phyloP scores from a whole-genome alignment of 139 green algal genomes.

The Ettlia oleoabundans region DNA sequence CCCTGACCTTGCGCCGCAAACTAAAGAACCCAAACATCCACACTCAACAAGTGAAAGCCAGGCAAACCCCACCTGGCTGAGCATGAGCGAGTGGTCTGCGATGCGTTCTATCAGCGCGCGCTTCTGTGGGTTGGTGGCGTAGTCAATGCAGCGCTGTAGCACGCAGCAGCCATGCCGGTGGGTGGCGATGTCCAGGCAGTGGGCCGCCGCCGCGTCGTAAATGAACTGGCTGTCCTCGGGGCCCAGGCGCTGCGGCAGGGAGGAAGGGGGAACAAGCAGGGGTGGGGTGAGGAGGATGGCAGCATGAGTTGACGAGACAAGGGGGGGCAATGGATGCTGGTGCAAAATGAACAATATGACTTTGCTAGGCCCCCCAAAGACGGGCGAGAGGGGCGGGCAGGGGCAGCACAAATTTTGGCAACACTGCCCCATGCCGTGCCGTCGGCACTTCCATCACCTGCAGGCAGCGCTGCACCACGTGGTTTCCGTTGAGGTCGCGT shows the following conservation, averaged over 20 bases:
- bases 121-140: constrained; percentile 85
- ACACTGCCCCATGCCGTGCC: neutral
- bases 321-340: too few species aligned
- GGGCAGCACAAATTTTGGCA: too few species aligned
- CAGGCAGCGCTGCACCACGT: constrained; percentile 98
- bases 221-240: constrained; percentile 87
- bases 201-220: constrained; percentile 83
- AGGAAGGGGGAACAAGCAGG: too few species aligned
- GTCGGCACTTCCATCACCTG: constrained; percentile 50
- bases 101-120: constrained; percentile 84
- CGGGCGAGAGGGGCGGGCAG: too few species aligned
- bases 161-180: constrained; percentile 99
- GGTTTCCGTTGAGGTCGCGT: constrained; percentile 98
- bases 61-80: constrained; percentile 75
- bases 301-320: too few species aligned
- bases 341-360: too few species aligned
- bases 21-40: neutral
- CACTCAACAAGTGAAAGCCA: constrained; percentile 1
- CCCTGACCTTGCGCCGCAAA: neutral
- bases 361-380: too few species aligned
- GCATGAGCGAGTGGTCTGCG: constrained; percentile 80
- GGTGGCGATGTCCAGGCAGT: constrained; percentile 95
- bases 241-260: constrained; percentile 44
- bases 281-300: too few species aligned
- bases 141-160: constrained; percentile 99